Evolutionary conservation across 495 filamentous ascomycete genomes (phyloP).

Genomic region (Penicillium longicatenatum): DNA sequence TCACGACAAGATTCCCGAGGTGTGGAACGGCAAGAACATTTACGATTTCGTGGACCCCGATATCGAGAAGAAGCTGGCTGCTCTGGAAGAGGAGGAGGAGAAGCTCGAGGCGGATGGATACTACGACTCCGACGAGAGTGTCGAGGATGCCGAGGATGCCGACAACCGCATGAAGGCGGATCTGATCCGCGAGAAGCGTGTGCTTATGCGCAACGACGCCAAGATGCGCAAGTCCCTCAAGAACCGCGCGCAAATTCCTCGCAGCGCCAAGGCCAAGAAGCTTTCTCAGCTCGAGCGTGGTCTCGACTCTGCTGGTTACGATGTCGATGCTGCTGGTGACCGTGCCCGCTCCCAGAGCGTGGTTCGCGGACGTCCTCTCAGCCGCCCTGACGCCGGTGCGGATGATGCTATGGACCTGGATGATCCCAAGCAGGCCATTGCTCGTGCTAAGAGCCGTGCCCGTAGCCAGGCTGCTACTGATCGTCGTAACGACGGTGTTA

Average conservation of each 20-base stretch:
- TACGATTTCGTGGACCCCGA: conserved; percentile 97
- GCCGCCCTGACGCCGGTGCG: conserved; percentile 60
- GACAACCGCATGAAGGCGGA: conserved; percentile 90
- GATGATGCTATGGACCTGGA: conserved; percentile 90
- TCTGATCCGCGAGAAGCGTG: conserved; percentile 88
- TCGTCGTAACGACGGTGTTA: conserved; percentile 76
- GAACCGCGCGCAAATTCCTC: conserved; percentile 90
- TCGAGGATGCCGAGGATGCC: conserved; percentile 82
- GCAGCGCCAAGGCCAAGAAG: conserved; percentile 70
- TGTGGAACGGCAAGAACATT: conserved; percentile 92
- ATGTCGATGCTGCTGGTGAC: conserved; percentile 69
- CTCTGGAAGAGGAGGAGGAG: conserved; percentile 94
- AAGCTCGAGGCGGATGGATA: conserved; percentile 81
- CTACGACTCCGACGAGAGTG: conserved; percentile 67
- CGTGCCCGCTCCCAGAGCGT: conserved; percentile 69
- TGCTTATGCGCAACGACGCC: conserved; percentile 85
- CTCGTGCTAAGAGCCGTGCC: conserved; percentile 74
- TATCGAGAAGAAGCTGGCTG: conserved; percentile 86
- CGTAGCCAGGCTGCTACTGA: conserved; percentile 77
- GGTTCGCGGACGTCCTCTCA: conserved; percentile 60
- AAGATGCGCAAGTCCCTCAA: conserved; percentile 92
- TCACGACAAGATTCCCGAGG: conserved; percentile 90
- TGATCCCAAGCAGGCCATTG: conserved; percentile 58
- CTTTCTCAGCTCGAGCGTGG: conserved; percentile 82
- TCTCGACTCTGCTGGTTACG: conserved; percentile 81